Evolutionary conservation across 1,284 basidiomycete genomes (phyloP).

Genomic region (Testicularia cyperi): DNA sequence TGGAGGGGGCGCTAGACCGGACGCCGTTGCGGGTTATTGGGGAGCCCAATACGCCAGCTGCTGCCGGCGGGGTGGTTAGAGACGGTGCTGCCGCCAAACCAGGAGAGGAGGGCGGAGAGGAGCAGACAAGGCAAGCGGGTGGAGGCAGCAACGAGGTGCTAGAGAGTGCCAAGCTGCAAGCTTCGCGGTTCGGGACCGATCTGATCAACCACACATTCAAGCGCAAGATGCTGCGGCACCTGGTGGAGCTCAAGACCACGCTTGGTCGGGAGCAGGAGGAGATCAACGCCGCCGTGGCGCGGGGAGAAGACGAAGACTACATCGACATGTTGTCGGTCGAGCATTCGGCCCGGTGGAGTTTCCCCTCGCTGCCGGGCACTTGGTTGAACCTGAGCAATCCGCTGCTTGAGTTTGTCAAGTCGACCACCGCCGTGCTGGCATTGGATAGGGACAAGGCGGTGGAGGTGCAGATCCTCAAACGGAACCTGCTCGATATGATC

Average conservation of each 20-base stretch:
- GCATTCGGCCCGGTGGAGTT: constrained; percentile 65
- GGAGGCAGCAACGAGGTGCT: constrained; percentile 43
- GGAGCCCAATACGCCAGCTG: constrained; percentile 65
- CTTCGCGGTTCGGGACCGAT: constrained; percentile 18
- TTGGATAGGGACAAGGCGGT: constrained; percentile 73
- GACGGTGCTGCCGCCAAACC: no score
- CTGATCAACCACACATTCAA: constrained; percentile 74
- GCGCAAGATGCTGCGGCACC: constrained; percentile 73
- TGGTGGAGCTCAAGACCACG: constrained; percentile 66
- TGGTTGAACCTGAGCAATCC: constrained; percentile 73
- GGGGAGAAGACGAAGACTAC: constrained; percentile 66
- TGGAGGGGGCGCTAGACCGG: constrained; percentile 63
- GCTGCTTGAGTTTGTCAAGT: constrained; percentile 87
- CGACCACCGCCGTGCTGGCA: constrained; percentile 74
- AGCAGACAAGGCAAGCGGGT: no score
- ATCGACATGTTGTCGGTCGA: constrained; percentile 35
- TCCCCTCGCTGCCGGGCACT: constrained; percentile 86
- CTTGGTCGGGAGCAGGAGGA: constrained; percentile 19
- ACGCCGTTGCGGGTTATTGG: constrained; percentile 68
- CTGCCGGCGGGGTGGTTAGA: no score
- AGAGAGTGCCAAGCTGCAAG: constrained; percentile 70
- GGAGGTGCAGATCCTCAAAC: constrained; percentile 84
- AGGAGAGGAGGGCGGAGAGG: no score
- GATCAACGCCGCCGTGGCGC: constrained; percentile 64
- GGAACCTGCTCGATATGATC: constrained; percentile 85